Base-by-base conservation (phyloP, 177 flowering plant genomes). In the Vitis hybrid region DNA sequence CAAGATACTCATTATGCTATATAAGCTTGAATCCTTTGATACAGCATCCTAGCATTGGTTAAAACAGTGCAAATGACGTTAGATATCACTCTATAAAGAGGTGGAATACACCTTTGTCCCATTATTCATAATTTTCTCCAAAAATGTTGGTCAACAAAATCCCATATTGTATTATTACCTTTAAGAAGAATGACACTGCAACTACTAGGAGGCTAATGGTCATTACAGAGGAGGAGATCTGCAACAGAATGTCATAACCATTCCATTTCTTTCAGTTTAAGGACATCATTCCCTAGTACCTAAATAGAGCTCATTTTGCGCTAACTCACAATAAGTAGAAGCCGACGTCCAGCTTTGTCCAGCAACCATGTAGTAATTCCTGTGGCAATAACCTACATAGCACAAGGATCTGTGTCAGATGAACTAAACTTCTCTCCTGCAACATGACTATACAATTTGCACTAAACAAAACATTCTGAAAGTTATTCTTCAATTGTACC, bases 291-390 rank as follows among this genome's bases (percentile, higher is more conserved):
- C 45, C 29, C 9, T 39, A 39, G 7, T 39, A 39, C 45, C 45
- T 39, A 39, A 6, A 39, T 39, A 39, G 9, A 39, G 8, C 15
- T 12, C 64, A 55, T 53, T 69, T 39, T 56, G 5, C 49, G n/a
- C 33, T 50, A 66, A 86, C 98, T 84, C 80, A 93, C 99, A 55
- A 82, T 84, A 60, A 93, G 90, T 12, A 90, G 88, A 70, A 94
- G 76, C 68, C 98, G 80, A 33, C 99, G 98, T 15, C 99, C 99
- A 16, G 97, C 75, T 86, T 77, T 90, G 78, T 96, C 99, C 65
- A 82, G 79, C 85, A 96, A 78, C 97, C 93, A 92, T 29, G 93
- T 84, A 51, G 94, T 70, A 68, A 90, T 82, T 62, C 78, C 90
- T 73, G 97, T 93, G 19, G 93, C 90, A 66, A 88, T 65, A 62